These are phyloP conservation scores for Brassica incana DNA, from an alignment of 345 rosid species.

Conservation along the genomic window DNA sequence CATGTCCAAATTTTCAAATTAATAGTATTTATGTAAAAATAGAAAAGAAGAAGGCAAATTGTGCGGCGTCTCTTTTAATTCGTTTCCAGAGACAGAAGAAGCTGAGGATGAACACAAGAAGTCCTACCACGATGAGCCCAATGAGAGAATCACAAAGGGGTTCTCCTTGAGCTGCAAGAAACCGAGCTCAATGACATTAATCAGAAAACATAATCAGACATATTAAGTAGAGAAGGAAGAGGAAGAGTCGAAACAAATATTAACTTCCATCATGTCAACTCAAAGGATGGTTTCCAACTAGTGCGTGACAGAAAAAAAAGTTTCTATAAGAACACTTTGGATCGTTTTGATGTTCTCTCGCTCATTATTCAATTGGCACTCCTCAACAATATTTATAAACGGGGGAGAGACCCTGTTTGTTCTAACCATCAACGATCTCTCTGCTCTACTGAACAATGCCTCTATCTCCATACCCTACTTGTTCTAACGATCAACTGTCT, in stretches of 20 bases:
- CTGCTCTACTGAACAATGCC: not conserved
- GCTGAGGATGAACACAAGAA: not conserved
- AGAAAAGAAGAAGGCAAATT: not conserved
- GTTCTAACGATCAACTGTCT: not conserved
- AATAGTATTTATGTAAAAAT: not conserved
- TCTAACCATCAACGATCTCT: not conserved
- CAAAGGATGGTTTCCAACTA: not conserved
- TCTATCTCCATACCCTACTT: not conserved
- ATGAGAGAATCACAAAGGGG: not conserved
- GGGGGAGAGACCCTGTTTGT: not conserved
- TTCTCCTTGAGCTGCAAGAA: not conserved
- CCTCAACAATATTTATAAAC: not conserved
- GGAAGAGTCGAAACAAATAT: not conserved
- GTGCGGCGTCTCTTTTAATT: not conserved
- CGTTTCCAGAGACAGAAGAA: not conserved
- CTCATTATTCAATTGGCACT: not conserved
- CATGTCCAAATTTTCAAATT: not conserved
- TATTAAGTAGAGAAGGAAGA: not conserved
- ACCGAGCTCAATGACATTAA: not conserved
- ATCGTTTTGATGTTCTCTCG: not conserved
- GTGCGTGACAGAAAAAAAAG: not conserved
- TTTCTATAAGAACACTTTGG: not conserved
- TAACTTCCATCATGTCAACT: not conserved
- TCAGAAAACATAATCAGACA: not conserved
- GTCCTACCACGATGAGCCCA: not conserved